Evolutionary conservation across 768 basidiomycete genomes (phyloP).

Genomic region (Amanita jacksonii): DNA sequence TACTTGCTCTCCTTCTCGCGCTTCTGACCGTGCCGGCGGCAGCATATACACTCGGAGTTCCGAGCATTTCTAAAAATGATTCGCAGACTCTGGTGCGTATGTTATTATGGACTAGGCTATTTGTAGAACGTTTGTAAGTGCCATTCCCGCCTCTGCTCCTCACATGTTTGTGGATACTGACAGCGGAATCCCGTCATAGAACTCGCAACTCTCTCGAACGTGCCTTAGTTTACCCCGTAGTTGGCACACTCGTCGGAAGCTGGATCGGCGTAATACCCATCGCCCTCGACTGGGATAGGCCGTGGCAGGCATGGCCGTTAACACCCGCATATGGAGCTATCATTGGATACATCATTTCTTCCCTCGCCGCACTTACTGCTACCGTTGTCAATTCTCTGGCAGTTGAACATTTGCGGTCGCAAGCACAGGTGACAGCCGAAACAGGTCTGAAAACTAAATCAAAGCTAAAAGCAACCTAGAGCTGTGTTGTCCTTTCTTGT

Average conservation of each 20-base stretch:
- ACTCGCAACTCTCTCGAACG: constrained; percentile 62
- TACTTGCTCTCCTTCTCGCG: constrained; percentile 61
- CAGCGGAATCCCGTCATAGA: constrained; percentile 20
- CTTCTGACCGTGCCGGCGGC: constrained; percentile 58
- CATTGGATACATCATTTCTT: constrained; percentile 54
- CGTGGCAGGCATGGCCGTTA: constrained; percentile 94
- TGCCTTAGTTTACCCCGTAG: constrained; percentile 67
- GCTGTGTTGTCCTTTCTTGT: constrained; percentile 5
- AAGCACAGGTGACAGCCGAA: constrained; percentile 8
- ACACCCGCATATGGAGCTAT: constrained; percentile 68
- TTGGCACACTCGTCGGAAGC: constrained; percentile 62
- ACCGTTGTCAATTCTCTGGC: constrained; percentile 30
- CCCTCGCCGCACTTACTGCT: constrained; percentile 42
- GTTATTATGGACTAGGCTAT: constrained; percentile 68
- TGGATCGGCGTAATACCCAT: constrained; percentile 82
- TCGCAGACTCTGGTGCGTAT: constrained; percentile 41
- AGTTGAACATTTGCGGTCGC: constrained; percentile 14
- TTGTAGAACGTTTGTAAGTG: constrained; percentile 74
- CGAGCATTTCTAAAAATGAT: constrained; percentile 31
- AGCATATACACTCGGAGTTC: constrained; percentile 58
- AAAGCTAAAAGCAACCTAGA: constrained; percentile 4
- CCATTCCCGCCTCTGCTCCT: neutral
- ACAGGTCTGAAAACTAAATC: neutral
- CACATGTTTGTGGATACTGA: constrained; percentile 2
- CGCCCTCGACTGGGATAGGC: constrained; percentile 93